Evolutionary conservation across 2,329 filamentous ascomycete species (phyloP), one percentile per base, ranked within the genome.

Genomic region (Blastomyces emzantsi): DNA sequence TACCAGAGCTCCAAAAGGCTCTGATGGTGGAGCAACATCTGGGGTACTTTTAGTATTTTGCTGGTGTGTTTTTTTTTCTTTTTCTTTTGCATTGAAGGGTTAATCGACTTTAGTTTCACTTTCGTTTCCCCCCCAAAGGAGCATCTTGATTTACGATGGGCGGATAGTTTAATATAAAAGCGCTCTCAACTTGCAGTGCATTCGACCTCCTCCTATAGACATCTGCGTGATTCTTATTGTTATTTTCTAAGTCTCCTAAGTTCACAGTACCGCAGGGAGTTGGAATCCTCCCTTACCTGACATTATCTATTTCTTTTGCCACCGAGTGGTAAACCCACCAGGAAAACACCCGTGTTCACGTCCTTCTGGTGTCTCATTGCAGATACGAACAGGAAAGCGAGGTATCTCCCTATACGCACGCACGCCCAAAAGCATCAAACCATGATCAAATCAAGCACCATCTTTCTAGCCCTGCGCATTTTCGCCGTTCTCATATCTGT

Each of bases 381-480:
- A 22, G 19, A n/a, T 1, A n/a, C 17, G 41, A 45, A 45, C 3
- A 19, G 41, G 41, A n/a, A 5, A 47, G 43, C n/a, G 15, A 17
- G 25, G 39, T 19, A 57, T 19, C 30, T n/a, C n/a, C n/a, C n/a
- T n/a, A n/a, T n/a, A n/a, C n/a, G n/a, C n/a, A n/a, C n/a, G n/a
- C n/a, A n/a, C 28, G 13, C 11, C 30, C n/a, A 45, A 8, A 15
- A 7, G n/a, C 36, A 13, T 13, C 39, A 30, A 45, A 49, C 22
- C 51, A 62, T 62, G 61, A 3, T 13, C 17, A 58, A 45, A 62
- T 8, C 61, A 45, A 58, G 30, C 41, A 25, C n/a, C 15, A 43
- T 51, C 43, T 36, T 63, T 51, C 25, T 60, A 2, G 19, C 2
- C n/a, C 25, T 52, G 41, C 62, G 55, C 55, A 60, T 63, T 52